Conservation (phyloP, 805 yeast genomes). For the Metschnikowia sp. region DNA sequence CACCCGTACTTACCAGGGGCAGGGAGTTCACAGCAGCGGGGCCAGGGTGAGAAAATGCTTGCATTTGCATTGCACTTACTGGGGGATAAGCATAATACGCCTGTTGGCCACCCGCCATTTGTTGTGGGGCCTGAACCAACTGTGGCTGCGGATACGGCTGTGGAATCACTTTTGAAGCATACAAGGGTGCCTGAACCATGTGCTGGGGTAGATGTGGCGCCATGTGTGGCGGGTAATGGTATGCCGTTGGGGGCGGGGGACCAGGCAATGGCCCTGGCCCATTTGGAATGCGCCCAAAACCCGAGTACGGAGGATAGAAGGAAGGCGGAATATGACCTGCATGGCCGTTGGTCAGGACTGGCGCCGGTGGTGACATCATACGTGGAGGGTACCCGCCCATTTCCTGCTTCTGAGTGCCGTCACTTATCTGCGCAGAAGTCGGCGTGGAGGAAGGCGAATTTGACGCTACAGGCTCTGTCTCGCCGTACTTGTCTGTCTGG, state of each 20-base stretch:
- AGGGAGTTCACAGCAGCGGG: background rate
- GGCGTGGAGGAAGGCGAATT: constrained; percentile 2
- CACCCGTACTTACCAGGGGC: background rate
- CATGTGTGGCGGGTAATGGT: background rate
- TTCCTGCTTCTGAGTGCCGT: background rate
- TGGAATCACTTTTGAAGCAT: background rate
- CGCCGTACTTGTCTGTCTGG: constrained; percentile 4
- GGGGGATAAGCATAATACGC: constrained; percentile 9
- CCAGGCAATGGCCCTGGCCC: constrained; percentile 44
- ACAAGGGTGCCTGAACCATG: too few relatives aligned
- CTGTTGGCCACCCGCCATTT: constrained; percentile 3
- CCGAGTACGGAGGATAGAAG: constrained; percentile 33
- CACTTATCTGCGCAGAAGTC: background rate
- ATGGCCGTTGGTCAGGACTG: background rate
- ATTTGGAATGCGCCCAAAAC: constrained; percentile 35
- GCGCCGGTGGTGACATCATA: background rate
- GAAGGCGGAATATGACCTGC: constrained; percentile 11
- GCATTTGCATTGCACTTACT: background rate
- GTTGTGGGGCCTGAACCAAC: constrained; percentile 4
- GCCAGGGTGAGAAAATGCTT: background rate
- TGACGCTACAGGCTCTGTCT: background rate
- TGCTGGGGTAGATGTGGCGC: background rate
- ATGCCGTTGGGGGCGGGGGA: constrained; percentile 30
- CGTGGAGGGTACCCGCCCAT: background rate
- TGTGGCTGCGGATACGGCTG: constrained; percentile 6